phyloP scores from a whole-genome alignment of 2,329 filamentous ascomycete genomes.

The Monilinia vaccinii-corymbosi region DNA sequence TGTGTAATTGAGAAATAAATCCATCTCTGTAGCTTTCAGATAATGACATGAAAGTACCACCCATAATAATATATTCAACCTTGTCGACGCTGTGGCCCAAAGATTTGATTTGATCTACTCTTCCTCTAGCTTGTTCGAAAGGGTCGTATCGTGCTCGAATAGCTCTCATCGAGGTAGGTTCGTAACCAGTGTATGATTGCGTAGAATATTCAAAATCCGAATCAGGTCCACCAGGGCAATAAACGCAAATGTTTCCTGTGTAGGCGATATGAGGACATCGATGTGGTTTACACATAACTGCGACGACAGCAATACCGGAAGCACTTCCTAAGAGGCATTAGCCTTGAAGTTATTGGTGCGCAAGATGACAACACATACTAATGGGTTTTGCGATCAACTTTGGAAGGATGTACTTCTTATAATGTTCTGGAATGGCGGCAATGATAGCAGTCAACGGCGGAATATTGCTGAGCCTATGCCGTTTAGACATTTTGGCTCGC shows the following conservation, averaged over 20 bases:
- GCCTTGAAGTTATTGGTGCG: neutral
- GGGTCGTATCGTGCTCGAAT: conserved; percentile 96
- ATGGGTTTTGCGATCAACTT: conserved; percentile 97
- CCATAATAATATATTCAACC: conserved; percentile 99
- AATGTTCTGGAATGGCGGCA: conserved; percentile 95
- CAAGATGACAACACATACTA: conserved; percentile 41
- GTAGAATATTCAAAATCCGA: conserved; percentile 99
- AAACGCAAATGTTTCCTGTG: conserved; percentile 97
- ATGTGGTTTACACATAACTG: conserved; percentile 99
- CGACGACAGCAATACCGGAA: conserved; percentile 94
- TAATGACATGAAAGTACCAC: conserved; percentile 97
- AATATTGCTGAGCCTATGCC: conserved; percentile 79
- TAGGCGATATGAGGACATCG: conserved; percentile 96
- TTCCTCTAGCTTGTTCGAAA: conserved; percentile 90
- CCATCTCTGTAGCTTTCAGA: conserved; percentile 80
- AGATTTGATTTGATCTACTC: conserved; percentile 93
- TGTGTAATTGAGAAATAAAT: conserved; percentile 94
- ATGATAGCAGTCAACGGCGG: conserved; percentile 95
- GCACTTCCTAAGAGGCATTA: conserved; percentile 59
- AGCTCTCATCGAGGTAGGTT: conserved; percentile 96
- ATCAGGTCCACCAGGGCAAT: conserved; percentile 94
- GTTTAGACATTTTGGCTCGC: conserved; percentile 80
- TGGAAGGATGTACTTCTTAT: conserved; percentile 97
- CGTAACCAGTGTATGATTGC: conserved; percentile 97
- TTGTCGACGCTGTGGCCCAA: conserved; percentile 97